Evolutionary conservation across 1,139 yeast species (phyloP).

Genomic region (Taiozyma sp.): DNA sequence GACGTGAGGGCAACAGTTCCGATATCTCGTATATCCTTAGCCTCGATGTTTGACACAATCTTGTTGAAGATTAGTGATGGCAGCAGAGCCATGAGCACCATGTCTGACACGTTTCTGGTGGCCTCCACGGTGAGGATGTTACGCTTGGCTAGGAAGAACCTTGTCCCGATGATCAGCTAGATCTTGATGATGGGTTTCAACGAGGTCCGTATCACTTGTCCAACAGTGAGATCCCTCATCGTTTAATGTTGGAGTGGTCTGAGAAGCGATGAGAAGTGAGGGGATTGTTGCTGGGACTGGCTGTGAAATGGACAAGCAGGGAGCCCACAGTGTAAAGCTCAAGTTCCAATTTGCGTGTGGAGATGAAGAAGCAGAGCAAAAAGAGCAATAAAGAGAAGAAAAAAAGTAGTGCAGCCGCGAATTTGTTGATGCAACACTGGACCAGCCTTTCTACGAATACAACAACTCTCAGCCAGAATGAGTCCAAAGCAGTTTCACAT

Average conservation of each 20-base stretch:
- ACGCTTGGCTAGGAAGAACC: constrained; percentile 57
- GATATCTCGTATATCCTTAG: constrained; percentile 63
- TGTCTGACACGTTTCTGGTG: constrained; percentile 62
- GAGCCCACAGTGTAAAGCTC: no score
- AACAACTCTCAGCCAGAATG: no score
- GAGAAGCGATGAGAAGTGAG: not conserved
- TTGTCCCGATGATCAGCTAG: constrained; percentile 68
- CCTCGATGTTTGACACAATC: constrained; percentile 63
- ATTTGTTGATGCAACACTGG: not conserved
- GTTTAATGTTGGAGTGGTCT: not conserved
- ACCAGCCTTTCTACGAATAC: no score
- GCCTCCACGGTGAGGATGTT: constrained; percentile 73
- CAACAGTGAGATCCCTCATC: constrained; percentile 33
- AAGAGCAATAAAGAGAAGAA: no score
- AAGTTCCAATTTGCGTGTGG: no score
- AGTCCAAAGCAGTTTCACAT: no score
- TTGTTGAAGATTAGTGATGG: constrained; percentile 80
- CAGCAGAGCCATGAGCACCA: constrained; percentile 61
- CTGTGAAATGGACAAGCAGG: no score
- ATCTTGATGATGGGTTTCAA: constrained; percentile 88
- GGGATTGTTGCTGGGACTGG: no score
- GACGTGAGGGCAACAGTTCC: constrained; percentile 46
- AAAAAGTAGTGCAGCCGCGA: not conserved
- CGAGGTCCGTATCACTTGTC: constrained; percentile 72
- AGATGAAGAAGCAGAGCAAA: no score